These are phyloP conservation scores for Spirogloea muscicola DNA, from an alignment of 139 green algal genomes.

Conservation along the genomic window DNA sequence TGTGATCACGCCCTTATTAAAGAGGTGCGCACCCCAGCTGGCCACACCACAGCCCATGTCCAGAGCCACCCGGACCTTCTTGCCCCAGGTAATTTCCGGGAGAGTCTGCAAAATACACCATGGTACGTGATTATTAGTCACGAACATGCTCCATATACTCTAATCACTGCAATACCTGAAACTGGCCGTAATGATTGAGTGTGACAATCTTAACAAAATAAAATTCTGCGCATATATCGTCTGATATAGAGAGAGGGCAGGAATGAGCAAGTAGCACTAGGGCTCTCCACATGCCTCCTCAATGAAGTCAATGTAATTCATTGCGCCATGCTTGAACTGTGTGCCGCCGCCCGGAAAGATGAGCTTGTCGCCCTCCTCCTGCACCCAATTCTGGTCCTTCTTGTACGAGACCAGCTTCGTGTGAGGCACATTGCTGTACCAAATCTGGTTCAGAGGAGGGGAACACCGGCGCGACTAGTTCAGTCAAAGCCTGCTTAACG, in stretches of 20 bases:
- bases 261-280: too few relatives aligned
- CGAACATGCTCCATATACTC: too few relatives aligned
- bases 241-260: too few relatives aligned
- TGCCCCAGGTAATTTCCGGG: slow-evolving; percentile 10
- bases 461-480: too few relatives aligned
- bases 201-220: too few relatives aligned
- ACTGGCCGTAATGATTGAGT: too few relatives aligned
- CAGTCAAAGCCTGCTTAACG: too few relatives aligned
- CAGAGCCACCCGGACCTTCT: slow-evolving; percentile 2
- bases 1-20: not conserved
- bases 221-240: too few relatives aligned
- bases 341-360: slow-evolving; percentile 31
- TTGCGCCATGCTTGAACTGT: slow-evolving; percentile 29
- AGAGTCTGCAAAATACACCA: too few relatives aligned
- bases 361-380: slow-evolving; percentile 27
- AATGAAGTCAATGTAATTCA: slow-evolving; percentile 28
- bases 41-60: slow-evolving; percentile 29
- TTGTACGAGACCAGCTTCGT: slow-evolving; percentile 18
- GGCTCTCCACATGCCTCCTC: slow-evolving; percentile 26
- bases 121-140: too few relatives aligned
- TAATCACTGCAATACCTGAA: too few relatives aligned
- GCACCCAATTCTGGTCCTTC: slow-evolving; percentile 38
- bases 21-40: not conserved
- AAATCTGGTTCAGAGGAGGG: slow-evolving; percentile 18
- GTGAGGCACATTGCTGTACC: slow-evolving; percentile 35